Evolutionary conservation across 2,329 filamentous ascomycete genomes (phyloP).

Genomic region (Ascochyta fabae): DNA sequence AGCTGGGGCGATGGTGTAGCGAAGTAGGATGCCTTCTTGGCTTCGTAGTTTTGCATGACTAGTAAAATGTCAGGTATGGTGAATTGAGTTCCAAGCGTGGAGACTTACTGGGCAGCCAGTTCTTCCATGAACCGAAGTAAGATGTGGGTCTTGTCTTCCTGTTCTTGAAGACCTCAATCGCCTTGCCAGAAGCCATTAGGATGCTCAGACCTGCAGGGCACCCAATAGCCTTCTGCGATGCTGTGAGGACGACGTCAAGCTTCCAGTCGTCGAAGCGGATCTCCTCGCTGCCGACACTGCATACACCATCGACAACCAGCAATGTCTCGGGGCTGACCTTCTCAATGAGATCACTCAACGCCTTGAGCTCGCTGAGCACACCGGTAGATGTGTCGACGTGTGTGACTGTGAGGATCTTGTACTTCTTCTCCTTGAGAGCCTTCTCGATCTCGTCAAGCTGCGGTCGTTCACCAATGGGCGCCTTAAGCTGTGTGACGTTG

Average conservation of each 20-base stretch:
- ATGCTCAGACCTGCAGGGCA: constrained; percentile 94
- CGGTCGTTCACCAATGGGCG: constrained; percentile 84
- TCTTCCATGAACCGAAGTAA: constrained; percentile 96
- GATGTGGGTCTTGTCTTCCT: constrained; percentile 82
- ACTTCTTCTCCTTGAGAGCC: constrained; percentile 86
- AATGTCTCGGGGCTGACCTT: constrained; percentile 89
- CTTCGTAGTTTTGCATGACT: constrained; percentile 99
- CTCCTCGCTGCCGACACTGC: constrained; percentile 95
- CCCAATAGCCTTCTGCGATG: constrained; percentile 95
- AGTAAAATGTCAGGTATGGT: constrained; percentile 24
- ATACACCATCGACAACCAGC: constrained; percentile 92
- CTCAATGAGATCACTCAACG: constrained; percentile 81
- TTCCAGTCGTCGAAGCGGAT: constrained; percentile 96
- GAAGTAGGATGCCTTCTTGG: constrained; percentile 96
- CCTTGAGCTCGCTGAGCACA: constrained; percentile 88
- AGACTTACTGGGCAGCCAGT: constrained; percentile 83
- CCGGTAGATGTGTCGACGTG: constrained; percentile 98
- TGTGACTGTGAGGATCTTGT: constrained; percentile 93
- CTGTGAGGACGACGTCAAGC: constrained; percentile 90
- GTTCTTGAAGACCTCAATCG: constrained; percentile 79
- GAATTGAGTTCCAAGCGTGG: not conserved
- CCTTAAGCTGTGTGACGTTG: constrained; percentile 87
- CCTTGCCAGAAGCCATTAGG: constrained; percentile 88
- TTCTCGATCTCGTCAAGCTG: constrained; percentile 87
- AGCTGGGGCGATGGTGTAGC: constrained; percentile 95